Conservation (phyloP, 208 protist species). For the Acanthamoeba royreba region DNA sequence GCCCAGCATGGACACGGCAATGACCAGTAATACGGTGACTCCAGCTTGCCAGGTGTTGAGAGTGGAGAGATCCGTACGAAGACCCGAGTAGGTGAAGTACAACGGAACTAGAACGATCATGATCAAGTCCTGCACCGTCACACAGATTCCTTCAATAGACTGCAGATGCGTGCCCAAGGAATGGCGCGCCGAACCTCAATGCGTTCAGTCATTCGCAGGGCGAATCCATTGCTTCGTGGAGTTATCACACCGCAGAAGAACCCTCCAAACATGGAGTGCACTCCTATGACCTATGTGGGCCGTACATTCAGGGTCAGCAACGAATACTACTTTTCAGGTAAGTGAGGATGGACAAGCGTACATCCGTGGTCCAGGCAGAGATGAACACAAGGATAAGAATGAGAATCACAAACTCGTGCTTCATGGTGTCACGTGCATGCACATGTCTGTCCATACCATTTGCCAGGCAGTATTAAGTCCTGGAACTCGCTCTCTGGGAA, state of each 20-base stretch:
- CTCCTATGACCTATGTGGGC: conserved; percentile 55
- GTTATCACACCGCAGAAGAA: conserved; percentile 64
- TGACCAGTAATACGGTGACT: conserved; percentile 48
- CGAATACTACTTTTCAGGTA: neutral
- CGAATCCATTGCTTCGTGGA: conserved; percentile 53
- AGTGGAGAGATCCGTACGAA: conserved; percentile 42
- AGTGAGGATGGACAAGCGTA: neutral
- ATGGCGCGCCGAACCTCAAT: conserved; percentile 60
- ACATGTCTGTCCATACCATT: no score
- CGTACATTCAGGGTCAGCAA: neutral
- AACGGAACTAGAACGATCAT: conserved; percentile 67
- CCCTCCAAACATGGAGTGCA: conserved; percentile 74
- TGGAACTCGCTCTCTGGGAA: no score
- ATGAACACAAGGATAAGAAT: conserved; percentile 47
- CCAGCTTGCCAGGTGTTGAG: neutral
- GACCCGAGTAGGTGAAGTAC: conserved; percentile 71
- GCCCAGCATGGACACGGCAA: conserved; percentile 52
- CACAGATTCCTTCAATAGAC: no score
- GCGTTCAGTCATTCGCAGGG: conserved; percentile 53
- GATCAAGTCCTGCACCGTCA: conserved; percentile 42
- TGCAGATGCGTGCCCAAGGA: no score
- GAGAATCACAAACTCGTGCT: conserved; percentile 47
- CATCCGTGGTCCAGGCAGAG: conserved; percentile 52
- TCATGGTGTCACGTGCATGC: neutral
- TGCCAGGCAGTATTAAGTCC: no score